Evolutionary conservation across 345 rosid genomes (phyloP), one percentile per base, ranked within the genome.

Genomic region (Ricinus communis): DNA sequence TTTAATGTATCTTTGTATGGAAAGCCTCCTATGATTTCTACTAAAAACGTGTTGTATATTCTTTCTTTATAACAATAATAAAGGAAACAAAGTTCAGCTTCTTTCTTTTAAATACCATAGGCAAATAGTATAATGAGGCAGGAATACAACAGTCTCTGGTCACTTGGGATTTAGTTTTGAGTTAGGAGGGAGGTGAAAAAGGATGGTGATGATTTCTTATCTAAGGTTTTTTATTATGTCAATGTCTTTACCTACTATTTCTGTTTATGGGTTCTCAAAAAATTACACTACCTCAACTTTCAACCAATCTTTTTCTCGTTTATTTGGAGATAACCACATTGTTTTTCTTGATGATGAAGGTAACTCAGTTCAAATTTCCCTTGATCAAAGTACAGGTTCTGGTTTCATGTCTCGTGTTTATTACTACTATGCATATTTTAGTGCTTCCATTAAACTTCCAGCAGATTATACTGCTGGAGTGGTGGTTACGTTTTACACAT

Each of bases 381-480:
- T 28, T n/a, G 50, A 75, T 46, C 19, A 33, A 31, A 64, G 0
- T 52, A 54, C 27, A 15, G 66, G 67, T 21, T 47, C n/a, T 45
- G 74, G 79, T 8, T 69, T 76, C n/a, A 50, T 21, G 12, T 80
- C 73, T 0, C 10, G 62, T 5, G 21, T 50, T 3, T 10, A 19
- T 11, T 62, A 65, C 49, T 36, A 15, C 3, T 19, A 57, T 18
- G 73, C 65, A 15, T 75, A 30, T 40, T 69, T 49, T 31, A 70
- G 74, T 65, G 74, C 71, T 56, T 33, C 38, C n/a, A 27, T 62
- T 27, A 73, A 76, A 52, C 59, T 76, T 5, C 83, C 69, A 6
- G 56, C 71, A 28, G n/a, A 40, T 70, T 66, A 65, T 59, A 66
- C 74, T 11, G 80, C 71, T 24, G 78, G 83, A 22, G 73, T 70